phyloP scores from a whole-genome alignment of 2,329 filamentous ascomycete species.

The Talaromyces sp. region DNA sequence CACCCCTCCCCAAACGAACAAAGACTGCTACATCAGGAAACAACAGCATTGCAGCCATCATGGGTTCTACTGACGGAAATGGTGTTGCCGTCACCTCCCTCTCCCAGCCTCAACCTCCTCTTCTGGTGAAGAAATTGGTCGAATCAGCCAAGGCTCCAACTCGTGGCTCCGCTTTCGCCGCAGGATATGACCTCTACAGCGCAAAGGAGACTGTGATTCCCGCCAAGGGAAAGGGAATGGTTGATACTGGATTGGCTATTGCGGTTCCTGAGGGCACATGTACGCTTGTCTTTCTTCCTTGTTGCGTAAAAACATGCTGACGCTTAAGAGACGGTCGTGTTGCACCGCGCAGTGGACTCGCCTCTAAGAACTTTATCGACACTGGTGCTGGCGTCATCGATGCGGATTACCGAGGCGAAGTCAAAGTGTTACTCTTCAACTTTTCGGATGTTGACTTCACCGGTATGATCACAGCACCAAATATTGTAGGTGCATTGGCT shows the following conservation, averaged over 20 bases:
- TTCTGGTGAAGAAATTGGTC: constrained; percentile 86
- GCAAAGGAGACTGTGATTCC: constrained; percentile 72
- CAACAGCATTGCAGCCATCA: constrained; percentile 22
- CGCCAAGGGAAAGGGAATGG: constrained; percentile 75
- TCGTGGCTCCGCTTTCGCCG: constrained; percentile 81
- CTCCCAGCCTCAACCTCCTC: constrained; percentile 56
- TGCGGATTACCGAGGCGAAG: constrained; percentile 89
- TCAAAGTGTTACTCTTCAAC: constrained; percentile 96
- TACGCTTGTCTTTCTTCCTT: constrained; percentile 46
- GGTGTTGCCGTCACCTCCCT: constrained; percentile 34
- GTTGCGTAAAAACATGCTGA: neutral
- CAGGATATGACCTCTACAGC: constrained; percentile 89
- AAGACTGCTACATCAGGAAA: constrained; percentile 52
- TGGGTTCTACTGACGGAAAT: constrained; percentile 24
- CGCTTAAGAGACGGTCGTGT: constrained; percentile 71
- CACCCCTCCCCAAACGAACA: constrained; percentile 75
- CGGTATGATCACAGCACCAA: constrained; percentile 21
- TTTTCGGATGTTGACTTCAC: constrained; percentile 76
- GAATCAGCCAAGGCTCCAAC: constrained; percentile 77
- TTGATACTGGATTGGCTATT: constrained; percentile 88
- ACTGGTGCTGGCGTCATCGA: constrained; percentile 96
- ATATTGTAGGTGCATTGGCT: neutral
- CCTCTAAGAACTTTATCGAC: constrained; percentile 92
- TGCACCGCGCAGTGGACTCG: constrained; percentile 85
- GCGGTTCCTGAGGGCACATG: constrained; percentile 87